A percentile compares a stretch with the other conserved stretches of the same genome.
Conservation (phyloP, 108 stramenopile genomes). For the Discostella stelligeroides region DNA sequence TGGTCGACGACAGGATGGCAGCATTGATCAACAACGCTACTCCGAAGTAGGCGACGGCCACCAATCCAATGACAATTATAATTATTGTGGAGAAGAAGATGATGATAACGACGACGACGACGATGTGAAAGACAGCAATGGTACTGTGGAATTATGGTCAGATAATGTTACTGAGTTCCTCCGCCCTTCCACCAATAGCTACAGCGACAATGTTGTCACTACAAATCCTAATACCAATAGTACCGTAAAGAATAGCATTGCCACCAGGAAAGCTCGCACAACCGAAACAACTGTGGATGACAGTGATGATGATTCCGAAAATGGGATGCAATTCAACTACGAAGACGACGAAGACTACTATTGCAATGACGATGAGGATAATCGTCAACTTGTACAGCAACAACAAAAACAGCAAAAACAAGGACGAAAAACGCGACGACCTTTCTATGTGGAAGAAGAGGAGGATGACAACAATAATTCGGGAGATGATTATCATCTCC, state of each 20-base stretch:
- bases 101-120: constrained; percentile 8
- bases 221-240: not conserved
- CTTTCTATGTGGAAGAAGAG: not conserved
- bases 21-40: not conserved
- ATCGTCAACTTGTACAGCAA: not conserved
- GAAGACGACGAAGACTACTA: constrained; percentile 12
- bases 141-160: constrained; percentile 12
- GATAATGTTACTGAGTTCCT: too few relatives aligned
- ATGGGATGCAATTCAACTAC: constrained; percentile 4
- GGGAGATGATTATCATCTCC: constrained; percentile 37
- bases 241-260: not conserved
- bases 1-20: too few relatives aligned
- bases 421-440: too few relatives aligned
- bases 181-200: constrained; percentile 1
- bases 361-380: not conserved
- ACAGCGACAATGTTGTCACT: not conserved
- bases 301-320: not conserved
- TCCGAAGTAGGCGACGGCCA: not conserved
- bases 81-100: too few relatives aligned
- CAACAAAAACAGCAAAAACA: not conserved
- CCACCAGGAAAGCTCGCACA: too few relatives aligned
- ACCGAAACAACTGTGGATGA: too few relatives aligned
- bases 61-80: not conserved
- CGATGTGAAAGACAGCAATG: not conserved
- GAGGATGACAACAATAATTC: constrained; percentile 1